Conservation (phyloP, 2,329 filamentous ascomycete genomes). For the Cladosporium austrohemisphaericum region DNA sequence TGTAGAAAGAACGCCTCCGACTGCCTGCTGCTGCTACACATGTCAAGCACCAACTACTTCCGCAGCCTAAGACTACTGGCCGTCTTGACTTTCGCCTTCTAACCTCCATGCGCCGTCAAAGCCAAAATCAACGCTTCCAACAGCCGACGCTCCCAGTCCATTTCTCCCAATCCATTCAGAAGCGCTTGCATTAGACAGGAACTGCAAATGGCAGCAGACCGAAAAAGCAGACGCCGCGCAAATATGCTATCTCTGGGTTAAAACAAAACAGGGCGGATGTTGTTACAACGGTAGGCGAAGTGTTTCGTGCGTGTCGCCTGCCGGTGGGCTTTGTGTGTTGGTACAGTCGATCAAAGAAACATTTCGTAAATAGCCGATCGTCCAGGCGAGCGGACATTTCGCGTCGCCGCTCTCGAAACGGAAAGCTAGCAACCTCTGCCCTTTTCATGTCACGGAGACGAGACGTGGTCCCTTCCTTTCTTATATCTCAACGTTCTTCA, state of each 20-base stretch:
- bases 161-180: too few species aligned
- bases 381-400: background rate
- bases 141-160: too few species aligned
- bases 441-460: background rate
- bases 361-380: background rate
- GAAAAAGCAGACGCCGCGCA: constrained; percentile 7
- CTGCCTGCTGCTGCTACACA: too few species aligned
- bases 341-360: background rate
- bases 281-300: constrained; percentile 3
- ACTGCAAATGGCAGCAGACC: too few species aligned
- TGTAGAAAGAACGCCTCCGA: too few species aligned
- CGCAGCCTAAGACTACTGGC: too few species aligned
- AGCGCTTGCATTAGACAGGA: too few species aligned
- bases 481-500: constrained; percentile 49
- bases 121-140: too few species aligned
- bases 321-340: constrained; percentile 2
- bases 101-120: too few species aligned
- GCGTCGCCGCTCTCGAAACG: background rate
- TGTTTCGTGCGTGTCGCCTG: background rate
- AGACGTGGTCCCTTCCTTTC: constrained; percentile 17
- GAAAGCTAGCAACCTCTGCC: background rate
- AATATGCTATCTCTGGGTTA: constrained; percentile 4
- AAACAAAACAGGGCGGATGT: background rate
- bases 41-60: too few species aligned
- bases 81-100: too few species aligned